These are phyloP conservation scores for Zopfia rhizophila DNA, from an alignment of 2,329 filamentous ascomycete genomes.

Conservation along the genomic window DNA sequence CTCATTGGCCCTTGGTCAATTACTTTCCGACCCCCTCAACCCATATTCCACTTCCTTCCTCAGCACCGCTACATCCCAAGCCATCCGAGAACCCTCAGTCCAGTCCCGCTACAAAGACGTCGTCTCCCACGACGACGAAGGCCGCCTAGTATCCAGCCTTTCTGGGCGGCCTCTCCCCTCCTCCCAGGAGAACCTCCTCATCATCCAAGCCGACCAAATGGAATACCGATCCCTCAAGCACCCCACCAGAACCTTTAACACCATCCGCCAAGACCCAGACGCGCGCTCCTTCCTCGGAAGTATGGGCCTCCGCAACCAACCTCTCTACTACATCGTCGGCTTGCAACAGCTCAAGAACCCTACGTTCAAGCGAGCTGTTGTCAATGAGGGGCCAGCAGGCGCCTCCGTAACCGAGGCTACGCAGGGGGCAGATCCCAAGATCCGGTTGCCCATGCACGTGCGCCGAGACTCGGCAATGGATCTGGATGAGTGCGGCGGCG, in stretches of 20 bases:
- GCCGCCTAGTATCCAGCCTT: constrained; percentile 27
- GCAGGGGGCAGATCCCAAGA: constrained; percentile 11
- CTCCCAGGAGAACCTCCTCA: constrained; percentile 22
- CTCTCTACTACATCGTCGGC: constrained; percentile 55
- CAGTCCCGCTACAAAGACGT: constrained; percentile 28
- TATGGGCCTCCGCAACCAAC: constrained; percentile 57
- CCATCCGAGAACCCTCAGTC: constrained; percentile 10
- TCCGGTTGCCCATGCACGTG: constrained; percentile 27
- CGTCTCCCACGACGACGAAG: constrained; percentile 32
- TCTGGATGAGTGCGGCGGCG: constrained; percentile 12
- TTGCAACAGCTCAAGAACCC: constrained; percentile 57
- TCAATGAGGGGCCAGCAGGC: constrained; percentile 12
- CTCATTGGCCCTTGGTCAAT: constrained; percentile 38
- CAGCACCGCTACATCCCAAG: constrained; percentile 13
- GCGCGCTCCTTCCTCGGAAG: constrained; percentile 34
- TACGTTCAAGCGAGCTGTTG: constrained; percentile 23
- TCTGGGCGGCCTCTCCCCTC: constrained; percentile 16
- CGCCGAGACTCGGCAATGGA: constrained; percentile 36
- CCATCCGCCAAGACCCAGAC: constrained; percentile 30
- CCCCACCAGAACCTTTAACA: constrained; percentile 33
- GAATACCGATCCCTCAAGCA: constrained; percentile 24
- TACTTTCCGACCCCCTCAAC: constrained; percentile 37
- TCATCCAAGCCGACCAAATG: constrained; percentile 32
- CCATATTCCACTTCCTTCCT: constrained; percentile 26
- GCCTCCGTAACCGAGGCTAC: constrained; percentile 20